Base-by-base conservation (phyloP, 106 monocot species). In the Narthecium ossifragum region DNA sequence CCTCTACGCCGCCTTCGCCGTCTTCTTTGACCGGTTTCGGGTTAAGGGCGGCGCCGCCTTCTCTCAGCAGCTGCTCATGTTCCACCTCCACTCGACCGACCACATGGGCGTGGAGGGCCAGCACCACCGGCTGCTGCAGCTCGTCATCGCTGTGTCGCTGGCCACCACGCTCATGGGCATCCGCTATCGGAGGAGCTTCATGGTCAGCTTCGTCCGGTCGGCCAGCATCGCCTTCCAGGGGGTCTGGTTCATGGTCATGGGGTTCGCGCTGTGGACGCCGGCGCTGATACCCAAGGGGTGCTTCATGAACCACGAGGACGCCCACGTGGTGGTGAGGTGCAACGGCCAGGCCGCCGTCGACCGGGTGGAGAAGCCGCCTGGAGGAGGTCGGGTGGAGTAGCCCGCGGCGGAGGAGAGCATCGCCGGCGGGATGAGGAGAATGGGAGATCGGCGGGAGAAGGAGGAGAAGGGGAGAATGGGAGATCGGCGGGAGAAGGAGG, bases 281-380 rank as follows among this genome's bases (percentile, higher is more conserved):
- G 38, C 32, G 30, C 39, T 81, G 5, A 58, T 76, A 38, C 51
- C 67, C 5, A 76, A 72, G 47, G 76, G 76, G 3, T 81, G 81
- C 64, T 77, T 64, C 66, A 64, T 81, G 57, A 75, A 82, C 57
- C 5, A 23, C n/a, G 78, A 82, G 58, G 82, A 79, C 1, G 82
- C 65, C 20, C 78, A 78, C 41, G 6, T 33, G 8, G 78, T 82
- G 15, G 87, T 82, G 8, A 67, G 75, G 13, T 87, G 87, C 59
- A 51, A 32, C 33, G 72, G 37, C 50, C 21, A 53, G 0, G 75
- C 28, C 31, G 66, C 78, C 5, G 64, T 75, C 8, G 13, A 75
- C 38, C 60, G 87, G 17, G 87, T n/a, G n/a, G n/a, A n/a, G n/a
- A n/a, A n/a, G n/a, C n/a, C n/a, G n/a, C n/a, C n/a, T n/a, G n/a